Percentiles rank a stretch among this genome's conserved stretches.
phyloP scores from a whole-genome alignment of 495 filamentous ascomycete genomes.

The Penicillium flavigenum region DNA sequence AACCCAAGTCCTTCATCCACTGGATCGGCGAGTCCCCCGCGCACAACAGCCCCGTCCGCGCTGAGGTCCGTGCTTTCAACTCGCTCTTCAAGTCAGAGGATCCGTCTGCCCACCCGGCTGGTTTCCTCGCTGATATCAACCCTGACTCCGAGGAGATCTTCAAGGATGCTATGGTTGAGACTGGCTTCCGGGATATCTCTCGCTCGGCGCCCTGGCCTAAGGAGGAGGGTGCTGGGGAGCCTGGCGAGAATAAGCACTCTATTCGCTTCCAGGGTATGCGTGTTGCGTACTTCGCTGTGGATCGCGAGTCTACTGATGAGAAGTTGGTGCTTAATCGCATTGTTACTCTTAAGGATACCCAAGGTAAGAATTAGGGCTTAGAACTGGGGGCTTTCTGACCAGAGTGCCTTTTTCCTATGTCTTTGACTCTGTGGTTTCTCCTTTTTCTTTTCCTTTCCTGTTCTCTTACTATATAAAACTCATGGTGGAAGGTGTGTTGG shows the following conservation, averaged over 20 bases:
- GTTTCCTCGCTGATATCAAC: conserved; percentile 82
- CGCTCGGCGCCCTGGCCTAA: conserved; percentile 79
- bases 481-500: conserved; percentile 1
- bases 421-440: neutral
- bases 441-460: neutral
- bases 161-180: conserved; percentile 76
- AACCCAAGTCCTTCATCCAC: conserved; percentile 80
- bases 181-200: conserved; percentile 77
- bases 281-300: conserved; percentile 81
- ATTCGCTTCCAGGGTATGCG: conserved; percentile 93
- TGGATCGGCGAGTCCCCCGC: conserved; percentile 69
- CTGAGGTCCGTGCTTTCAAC: conserved; percentile 80
- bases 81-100: conserved; percentile 83
- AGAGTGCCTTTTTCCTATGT: neutral
- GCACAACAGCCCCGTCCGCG: conserved; percentile 64
- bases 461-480: neutral
- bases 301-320: conserved; percentile 73
- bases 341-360: conserved; percentile 79
- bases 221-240: conserved; percentile 50
- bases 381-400: neutral
- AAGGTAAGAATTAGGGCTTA: conserved; percentile 27
- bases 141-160: conserved; percentile 79
- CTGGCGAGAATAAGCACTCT: conserved; percentile 52
- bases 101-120: conserved; percentile 67
- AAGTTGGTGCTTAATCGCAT: conserved; percentile 88